Conservation (phyloP, 169 alveolate genomes). For the Plasmodium malariae region DNA sequence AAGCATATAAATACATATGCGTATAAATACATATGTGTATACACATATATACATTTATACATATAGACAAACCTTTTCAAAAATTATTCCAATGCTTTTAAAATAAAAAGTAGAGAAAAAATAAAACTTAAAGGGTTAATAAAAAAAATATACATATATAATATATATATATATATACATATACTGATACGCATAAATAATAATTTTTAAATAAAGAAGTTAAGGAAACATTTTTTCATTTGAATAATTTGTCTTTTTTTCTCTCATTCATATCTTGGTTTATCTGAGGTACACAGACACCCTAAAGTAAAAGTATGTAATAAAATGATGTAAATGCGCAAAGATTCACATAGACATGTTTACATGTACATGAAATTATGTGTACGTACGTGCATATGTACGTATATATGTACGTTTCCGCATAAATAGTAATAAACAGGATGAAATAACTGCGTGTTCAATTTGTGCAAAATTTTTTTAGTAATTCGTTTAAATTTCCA, state of each 20-base stretch:
- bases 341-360: slow-evolving; percentile 37
- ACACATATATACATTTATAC: neutral
- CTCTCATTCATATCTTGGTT: slow-evolving; percentile 4
- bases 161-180: neutral
- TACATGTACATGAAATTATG: neutral
- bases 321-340: neutral
- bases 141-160: no score
- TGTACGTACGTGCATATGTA: neutral
- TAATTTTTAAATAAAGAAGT: neutral
- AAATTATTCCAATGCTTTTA: neutral
- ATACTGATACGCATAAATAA: neutral
- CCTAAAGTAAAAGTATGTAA: slow-evolving; percentile 30
- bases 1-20: no score
- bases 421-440: no score
- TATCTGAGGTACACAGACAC: slow-evolving; percentile 69
- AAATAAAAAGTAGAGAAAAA: neutral
- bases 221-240: neutral
- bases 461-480: no score
- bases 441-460: neutral
- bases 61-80: neutral
- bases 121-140: neutral
- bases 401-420: neutral
- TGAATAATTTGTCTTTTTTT: slow-evolving; percentile 22
- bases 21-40: neutral
- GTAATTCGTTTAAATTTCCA: no score